These are phyloP conservation scores for Adansonia digitata DNA, from an alignment of 345 rosid species.

Conservation along the genomic window DNA sequence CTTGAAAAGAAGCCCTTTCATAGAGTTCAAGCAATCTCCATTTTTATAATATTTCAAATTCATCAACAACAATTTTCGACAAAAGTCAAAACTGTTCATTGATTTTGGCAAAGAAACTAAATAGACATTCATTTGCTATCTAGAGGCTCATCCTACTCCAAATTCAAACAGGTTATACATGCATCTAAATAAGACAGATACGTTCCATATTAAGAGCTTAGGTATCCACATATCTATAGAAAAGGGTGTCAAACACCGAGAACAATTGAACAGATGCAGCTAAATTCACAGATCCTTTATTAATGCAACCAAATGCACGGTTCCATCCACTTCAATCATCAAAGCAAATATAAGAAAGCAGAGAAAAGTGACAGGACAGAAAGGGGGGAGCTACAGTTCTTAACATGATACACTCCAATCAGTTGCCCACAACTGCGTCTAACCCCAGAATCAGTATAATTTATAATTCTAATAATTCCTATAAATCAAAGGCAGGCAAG, in stretches of 20 bases:
- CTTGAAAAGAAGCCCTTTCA: background rate
- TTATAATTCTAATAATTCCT: background rate
- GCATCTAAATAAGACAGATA: background rate
- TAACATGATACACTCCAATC: background rate
- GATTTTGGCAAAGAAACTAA: background rate
- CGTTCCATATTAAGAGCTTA: background rate
- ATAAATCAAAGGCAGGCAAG: background rate
- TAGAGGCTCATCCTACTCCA: background rate
- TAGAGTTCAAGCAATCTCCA: background rate
- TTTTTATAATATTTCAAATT: background rate
- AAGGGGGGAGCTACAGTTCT: background rate
- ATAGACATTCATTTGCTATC: background rate
- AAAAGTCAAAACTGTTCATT: background rate
- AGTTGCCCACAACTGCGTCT: background rate
- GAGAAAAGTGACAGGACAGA: background rate
- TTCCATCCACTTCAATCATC: background rate
- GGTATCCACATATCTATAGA: background rate
- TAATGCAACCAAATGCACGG: background rate
- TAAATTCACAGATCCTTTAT: background rate
- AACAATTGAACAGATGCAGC: background rate
- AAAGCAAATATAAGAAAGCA: background rate
- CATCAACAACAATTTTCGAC: background rate
- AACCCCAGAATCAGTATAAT: background rate
- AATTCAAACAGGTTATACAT: background rate
- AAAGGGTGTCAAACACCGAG: background rate